Base-by-base conservation (phyloP, 352 stramenopile genomes). In the Peronosclerospora sorghi region DNA sequence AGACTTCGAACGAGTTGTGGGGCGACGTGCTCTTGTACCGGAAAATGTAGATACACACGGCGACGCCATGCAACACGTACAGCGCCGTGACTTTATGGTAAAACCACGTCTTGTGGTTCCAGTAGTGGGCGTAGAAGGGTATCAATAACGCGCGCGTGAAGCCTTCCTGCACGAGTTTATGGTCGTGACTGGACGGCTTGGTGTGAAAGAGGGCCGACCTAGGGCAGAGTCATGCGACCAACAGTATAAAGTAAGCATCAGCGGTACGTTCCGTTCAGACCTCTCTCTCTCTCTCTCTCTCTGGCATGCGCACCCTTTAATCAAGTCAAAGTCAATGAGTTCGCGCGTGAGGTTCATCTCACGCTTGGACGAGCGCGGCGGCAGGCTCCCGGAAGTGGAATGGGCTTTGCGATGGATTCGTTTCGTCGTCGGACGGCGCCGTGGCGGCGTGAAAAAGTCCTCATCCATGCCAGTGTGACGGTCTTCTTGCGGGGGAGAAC, bases 261-360 rank as follows among this genome's bases (percentile, higher is more conserved):
- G 6, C n/a, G n/a, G n/a, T n/a, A n/a, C n/a, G n/a, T n/a, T n/a
- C n/a, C n/a, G n/a, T n/a, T n/a, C n/a, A n/a, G n/a, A n/a, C n/a
- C n/a, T n/a, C n/a, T n/a, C n/a, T n/a, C n/a, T n/a, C n/a, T n/a
- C n/a, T n/a, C n/a, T n/a, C n/a, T n/a, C n/a, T n/a, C n/a, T n/a
- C n/a, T n/a, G n/a, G n/a, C n/a, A n/a, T n/a, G 13, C 13, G 14
- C 39, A 85, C 71, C 76, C 79, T 71, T 91, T 91, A 43, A 91
- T 88, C 34, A 88, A 59, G 44, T 91, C 79, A 53, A 88, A 87
- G 66, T 91, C 79, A 35, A 91, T 87, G 36, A 91, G 70, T 38
- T 91, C 78, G 32, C 71, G 67, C 28, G 53, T 78, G 34, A 82
- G 56, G 45, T 84, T 65, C 32, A 79, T 66, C 38, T 85, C 72